Percentiles rank a stretch among this genome's conserved stretches.
These are phyloP conservation scores for Xylariaceae sp. DNA, from an alignment of 2,329 filamentous ascomycete species.

Conservation along the genomic window DNA sequence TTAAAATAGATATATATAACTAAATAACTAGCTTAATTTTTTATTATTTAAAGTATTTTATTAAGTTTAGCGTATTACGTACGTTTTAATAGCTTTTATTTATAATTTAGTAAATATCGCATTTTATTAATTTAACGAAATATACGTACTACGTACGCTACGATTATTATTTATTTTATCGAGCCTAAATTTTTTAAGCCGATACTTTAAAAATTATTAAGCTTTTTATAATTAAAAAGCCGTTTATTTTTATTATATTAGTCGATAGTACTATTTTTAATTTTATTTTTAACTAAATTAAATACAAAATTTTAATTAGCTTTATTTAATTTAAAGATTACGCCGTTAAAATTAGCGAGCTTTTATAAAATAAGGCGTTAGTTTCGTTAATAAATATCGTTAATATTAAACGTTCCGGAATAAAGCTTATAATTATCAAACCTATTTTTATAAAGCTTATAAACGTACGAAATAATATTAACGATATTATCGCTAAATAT, in stretches of 20 bases:
- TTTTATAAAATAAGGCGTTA: neutral
- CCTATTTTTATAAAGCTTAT: neutral
- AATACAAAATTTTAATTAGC: neutral
- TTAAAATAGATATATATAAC: neutral
- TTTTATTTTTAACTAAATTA: neutral
- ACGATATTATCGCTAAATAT: neutral
- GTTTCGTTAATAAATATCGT: neutral
- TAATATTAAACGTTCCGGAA: neutral
- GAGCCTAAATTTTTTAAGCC: neutral
- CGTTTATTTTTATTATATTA: neutral
- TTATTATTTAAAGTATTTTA: neutral
- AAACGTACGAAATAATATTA: neutral
- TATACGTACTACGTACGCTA: no score
- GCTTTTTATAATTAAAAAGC: neutral
- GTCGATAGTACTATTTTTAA: neutral
- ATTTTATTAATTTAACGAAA: no score
- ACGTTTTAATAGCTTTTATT: no score
- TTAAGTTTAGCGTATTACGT: neutral
- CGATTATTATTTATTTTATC: no score
- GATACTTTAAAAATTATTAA: neutral
- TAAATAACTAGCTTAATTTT: neutral
- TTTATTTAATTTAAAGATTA: neutral
- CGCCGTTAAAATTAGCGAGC: neutral
- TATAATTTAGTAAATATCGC: no score
- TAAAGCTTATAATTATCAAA: neutral